Evolutionary conservation across 352 stramenopile genomes (phyloP), one percentile per base, ranked within the genome.

Genomic region (Phytophthora sp.): DNA sequence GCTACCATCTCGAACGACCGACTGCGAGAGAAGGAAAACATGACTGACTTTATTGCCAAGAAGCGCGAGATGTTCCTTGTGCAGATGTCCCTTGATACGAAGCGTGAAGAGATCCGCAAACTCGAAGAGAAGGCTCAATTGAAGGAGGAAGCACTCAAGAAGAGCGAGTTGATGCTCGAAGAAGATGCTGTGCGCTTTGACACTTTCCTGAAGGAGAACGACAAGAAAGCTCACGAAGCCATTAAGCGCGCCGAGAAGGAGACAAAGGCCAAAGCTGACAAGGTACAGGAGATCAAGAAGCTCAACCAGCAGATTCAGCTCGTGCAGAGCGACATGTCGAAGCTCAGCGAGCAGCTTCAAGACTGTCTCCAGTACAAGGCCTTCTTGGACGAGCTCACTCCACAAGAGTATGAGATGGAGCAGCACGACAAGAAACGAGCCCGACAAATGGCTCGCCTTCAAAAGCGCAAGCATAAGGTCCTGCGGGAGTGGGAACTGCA

Each of bases 51-150:
- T 36, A 97, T 99, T 30, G 84, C 86, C 7, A 98, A 98, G 82
- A 99, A 99, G 76, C 84, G 93, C 11, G 95, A 98, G 66, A 98
- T 99, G 94, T 98, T 98, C 63, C 82, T 98, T 1, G 90, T 98
- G 18, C 95, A 96, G 58, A 98, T 98, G 90, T 96, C 90, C 21
- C 82, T 98, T 7, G 94, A 98, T 69, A 98, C 93, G 24, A 99
- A 99, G 74, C 86, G 93, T 13, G 95, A 98, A 66, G 95, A 99
- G 77, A 98, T 98, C 58, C 83, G 92, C 27, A 99, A 98, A 74
- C 88, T 99, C 4, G 93, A 99, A 71, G 94, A 98, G 66, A 98
- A 98, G 69, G 94, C 94, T 16, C 86, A 97, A 66, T 76, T 97
- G 16, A 99, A 98, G 49, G 94, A 98, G 54, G 91, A 98, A 61